These are phyloP conservation scores for Heritiera fomes DNA, from an alignment of 345 rosid species.

Conservation along the genomic window DNA sequence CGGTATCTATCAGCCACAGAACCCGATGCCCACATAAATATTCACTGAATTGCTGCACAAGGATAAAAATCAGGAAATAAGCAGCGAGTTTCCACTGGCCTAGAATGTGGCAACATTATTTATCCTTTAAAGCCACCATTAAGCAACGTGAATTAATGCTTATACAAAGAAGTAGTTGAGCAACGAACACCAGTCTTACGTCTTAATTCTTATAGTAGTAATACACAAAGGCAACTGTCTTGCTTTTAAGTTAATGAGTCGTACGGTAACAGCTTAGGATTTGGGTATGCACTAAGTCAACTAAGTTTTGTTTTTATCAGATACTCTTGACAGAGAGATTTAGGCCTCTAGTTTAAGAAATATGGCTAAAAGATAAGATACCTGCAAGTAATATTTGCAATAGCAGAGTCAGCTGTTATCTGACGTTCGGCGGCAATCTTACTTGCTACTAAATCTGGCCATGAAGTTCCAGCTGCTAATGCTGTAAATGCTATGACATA, in stretches of 20 bases:
- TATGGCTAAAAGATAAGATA: background rate
- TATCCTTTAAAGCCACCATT: too few relatives aligned
- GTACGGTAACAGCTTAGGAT: background rate
- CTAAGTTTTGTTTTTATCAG: background rate
- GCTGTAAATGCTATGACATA: constrained; percentile 97
- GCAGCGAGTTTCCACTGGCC: background rate
- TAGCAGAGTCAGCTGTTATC: constrained; percentile 89
- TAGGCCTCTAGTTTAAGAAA: background rate
- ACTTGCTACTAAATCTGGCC: constrained; percentile 97
- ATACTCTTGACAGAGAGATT: background rate
- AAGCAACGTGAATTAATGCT: too few relatives aligned
- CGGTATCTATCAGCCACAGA: constrained; percentile 88
- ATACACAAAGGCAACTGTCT: background rate
- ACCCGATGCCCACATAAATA: constrained; percentile 89
- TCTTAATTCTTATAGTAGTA: background rate
- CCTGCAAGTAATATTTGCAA: constrained; percentile 93
- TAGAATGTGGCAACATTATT: too few relatives aligned
- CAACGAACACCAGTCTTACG: background rate
- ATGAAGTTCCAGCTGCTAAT: constrained; percentile 87
- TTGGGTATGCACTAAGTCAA: background rate
- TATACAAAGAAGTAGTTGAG: too few relatives aligned
- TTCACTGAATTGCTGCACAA: constrained; percentile 83
- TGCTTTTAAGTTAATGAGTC: background rate
- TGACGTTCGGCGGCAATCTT: constrained; percentile 96
- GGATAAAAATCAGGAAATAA: background rate